Base-by-base conservation (phyloP, 257 asterid species). In the Solanum pennellii region DNA sequence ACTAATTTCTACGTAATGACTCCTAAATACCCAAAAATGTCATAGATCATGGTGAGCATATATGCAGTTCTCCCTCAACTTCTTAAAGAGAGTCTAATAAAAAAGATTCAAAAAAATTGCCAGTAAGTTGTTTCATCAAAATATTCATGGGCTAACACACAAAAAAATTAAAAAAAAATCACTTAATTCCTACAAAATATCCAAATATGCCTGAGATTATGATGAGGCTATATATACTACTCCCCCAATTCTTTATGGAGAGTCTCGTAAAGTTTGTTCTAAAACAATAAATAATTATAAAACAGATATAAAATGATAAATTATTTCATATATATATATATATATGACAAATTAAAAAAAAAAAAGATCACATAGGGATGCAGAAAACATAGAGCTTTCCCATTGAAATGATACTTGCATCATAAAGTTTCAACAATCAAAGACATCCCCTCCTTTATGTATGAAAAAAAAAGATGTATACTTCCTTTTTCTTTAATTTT, bases 21-120 rank as follows among this genome's bases (percentile, higher is more conserved):
- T 56, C 62, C 62, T 56, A 56, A 18, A 56, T 18, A 18, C 11
- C n/a, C 62, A 16, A 52, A 52, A 52, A 52, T 52, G 0, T 2
- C 23, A 52, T 9, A 9, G 10, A 21, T 52, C 23, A 18, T 52
- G 60, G 23, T 52, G 23, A 52, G 60, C 1, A 10, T 52, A 16
- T 52, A 16, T 8, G 18, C 7, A 16, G 9, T 52, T 52, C 23
- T 16, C 62, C 10, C 62, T 21, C n/a, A 56, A 56, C 62, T 0
- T 0, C 62, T 18, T 1, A 3, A 4, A 4, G n/a, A 52, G 4
- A 23, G 2, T 18, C 62, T 56, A 11, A 0, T 0, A 1, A 41
- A 41, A 6, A 1, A 1, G 1, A 1, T 39, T 7, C 9, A 39
- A 39, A 39, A 41, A 7, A 7, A 41, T 41, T 41, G 44, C 44